Evolutionary conservation across 139 green algal genomes (phyloP), one percentile per base, ranked within the genome.

Genomic region (Tetratostichococcus sp.): DNA sequence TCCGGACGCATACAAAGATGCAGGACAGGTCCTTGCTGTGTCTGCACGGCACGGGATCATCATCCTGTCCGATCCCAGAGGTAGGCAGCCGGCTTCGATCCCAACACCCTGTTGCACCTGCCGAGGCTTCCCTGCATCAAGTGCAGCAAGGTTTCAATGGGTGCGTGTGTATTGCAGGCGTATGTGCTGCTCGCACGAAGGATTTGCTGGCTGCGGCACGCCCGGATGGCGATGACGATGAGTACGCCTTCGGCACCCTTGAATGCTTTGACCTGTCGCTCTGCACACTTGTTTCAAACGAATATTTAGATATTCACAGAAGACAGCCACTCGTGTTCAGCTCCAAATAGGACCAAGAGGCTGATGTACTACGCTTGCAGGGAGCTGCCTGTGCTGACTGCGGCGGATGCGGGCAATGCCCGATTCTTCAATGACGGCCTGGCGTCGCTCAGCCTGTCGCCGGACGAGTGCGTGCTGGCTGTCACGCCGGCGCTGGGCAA

Each of bases 161-260:
- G n/a, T n/a, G n/a, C n/a, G n/a, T n/a, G n/a, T n/a, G n/a, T n/a
- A 19, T 43, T 32, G 69, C 43, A 83, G 78, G 71, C 2, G 66
- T 79, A 4, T 82, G 80, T 30, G 69, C 67, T 1, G 71, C 58
- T 17, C 68, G 43, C 4, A 80, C 73, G 21, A 22, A 42, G 22
- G 73, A 71, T 4, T 39, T 83, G 73, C 62, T 83, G 43, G 31
- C 42, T 0, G 72, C 50, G 50, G 50, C 30, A 0, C 66, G 81
- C n/a, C 78, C 81, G 6, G 81, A 81, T 30, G 75, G 78, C 67
- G 74, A 70, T 71, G 70, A 67, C 21, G 78, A 83, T 11, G 73
- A 74, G 77, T 82, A 69, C 80, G 77, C 35, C 2, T 28, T 25
- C 25, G 1, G 11, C 59, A 28, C 31, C 16, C 23, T 14, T 30